A percentile compares a stretch with the other conserved stretches of the same genome.
phyloP scores from a whole-genome alignment of 495 filamentous ascomycete genomes.

The Poronia punctata region DNA sequence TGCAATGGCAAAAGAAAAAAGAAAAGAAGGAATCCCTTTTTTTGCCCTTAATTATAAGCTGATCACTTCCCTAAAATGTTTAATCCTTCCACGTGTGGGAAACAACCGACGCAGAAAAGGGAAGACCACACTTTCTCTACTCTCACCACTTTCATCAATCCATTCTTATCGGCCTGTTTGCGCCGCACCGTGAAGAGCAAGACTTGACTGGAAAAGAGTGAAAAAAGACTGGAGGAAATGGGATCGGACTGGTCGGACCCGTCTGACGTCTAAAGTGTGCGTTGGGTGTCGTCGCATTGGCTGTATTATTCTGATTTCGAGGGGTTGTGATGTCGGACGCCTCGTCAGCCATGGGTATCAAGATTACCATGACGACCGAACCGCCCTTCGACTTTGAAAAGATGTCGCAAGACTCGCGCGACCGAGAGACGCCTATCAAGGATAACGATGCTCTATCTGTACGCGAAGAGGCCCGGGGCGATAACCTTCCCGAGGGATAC shows the following conservation, averaged over 20 bases:
- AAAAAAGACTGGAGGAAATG: too few species aligned
- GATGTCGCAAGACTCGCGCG: slow-evolving; percentile 1
- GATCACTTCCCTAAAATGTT: slow-evolving; percentile 1
- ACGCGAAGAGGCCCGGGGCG: slow-evolving; percentile 13
- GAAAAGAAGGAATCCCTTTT: slow-evolving; percentile 5
- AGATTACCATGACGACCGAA: slow-evolving; percentile 2
- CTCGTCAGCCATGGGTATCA: not conserved
- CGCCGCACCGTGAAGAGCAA: too few species aligned
- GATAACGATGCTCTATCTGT: slow-evolving; percentile 18
- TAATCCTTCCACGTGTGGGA: slow-evolving; percentile 4
- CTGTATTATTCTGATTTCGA: too few species aligned
- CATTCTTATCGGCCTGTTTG: too few species aligned
- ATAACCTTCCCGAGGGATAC: slow-evolving; percentile 21
- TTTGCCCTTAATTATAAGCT: too few species aligned
- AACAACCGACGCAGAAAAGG: not conserved
- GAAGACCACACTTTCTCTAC: not conserved
- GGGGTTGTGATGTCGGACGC: not conserved
- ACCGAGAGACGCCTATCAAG: not conserved
- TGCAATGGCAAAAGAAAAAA: too few species aligned
- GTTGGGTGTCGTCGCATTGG: too few species aligned
- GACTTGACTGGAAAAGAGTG: too few species aligned
- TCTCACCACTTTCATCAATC: not conserved
- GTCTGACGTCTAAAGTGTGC: too few species aligned
- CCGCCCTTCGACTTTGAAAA: slow-evolving; percentile 7
- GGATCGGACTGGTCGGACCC: too few species aligned